phyloP scores from a whole-genome alignment of 306 rosid genomes.

The Psophocarpus tetragonolobus region DNA sequence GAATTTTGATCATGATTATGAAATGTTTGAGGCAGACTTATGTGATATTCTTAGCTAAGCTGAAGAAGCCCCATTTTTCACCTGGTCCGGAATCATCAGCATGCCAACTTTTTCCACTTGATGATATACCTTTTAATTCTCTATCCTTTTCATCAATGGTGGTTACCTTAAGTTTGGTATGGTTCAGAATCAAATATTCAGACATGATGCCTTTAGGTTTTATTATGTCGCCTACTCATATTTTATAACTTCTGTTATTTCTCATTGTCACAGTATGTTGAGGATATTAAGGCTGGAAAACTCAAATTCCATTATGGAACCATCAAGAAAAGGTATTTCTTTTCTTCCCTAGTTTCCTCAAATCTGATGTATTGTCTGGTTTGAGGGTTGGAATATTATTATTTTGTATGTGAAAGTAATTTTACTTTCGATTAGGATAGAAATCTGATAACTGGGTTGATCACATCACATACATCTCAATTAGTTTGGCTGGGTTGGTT shows the following conservation, averaged over 20 bases:
- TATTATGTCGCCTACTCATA: constrained; percentile 4
- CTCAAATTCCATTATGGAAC: constrained; percentile 83
- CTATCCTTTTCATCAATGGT: constrained; percentile 95
- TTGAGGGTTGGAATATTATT: constrained; percentile 15
- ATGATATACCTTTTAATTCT: constrained; percentile 82
- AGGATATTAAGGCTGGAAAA: constrained; percentile 78
- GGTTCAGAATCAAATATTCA: constrained; percentile 11
- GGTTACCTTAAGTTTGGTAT: constrained; percentile 88
- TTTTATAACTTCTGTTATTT: constrained; percentile 28
- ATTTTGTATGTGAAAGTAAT: neutral
- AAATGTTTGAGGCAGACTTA: constrained; percentile 67
- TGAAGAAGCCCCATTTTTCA: constrained; percentile 83
- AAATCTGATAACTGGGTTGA: constrained; percentile 9
- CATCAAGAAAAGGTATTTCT: constrained; percentile 79
- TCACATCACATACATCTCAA: neutral
- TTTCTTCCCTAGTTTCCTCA: constrained; percentile 15
- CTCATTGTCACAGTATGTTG: constrained; percentile 66
- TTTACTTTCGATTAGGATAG: neutral
- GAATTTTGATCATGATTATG: constrained; percentile 32
- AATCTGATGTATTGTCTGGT: constrained; percentile 1
- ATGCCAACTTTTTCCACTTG: constrained; percentile 74
- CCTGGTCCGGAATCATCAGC: constrained; percentile 98
- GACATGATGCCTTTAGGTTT: constrained; percentile 7
- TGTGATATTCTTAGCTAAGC: constrained; percentile 80
- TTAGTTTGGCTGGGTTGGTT: constrained; percentile 24